Conservation (phyloP, 1,139 yeast species). For the Pneumocystis sp. region DNA sequence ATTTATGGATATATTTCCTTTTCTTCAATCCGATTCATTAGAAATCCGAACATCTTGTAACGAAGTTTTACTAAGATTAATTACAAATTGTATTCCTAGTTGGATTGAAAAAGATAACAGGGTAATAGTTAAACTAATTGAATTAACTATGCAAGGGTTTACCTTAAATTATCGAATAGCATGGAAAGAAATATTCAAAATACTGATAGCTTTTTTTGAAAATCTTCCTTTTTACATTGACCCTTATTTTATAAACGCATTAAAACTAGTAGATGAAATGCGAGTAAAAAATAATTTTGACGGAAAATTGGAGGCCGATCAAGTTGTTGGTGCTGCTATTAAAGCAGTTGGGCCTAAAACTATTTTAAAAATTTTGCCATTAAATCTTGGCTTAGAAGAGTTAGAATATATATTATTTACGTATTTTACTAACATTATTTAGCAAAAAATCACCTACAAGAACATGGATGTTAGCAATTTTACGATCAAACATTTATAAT, state of each 20-base stretch:
- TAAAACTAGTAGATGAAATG: slow-evolving; percentile 72
- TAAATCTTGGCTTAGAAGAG: slow-evolving; percentile 46
- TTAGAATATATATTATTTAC: slow-evolving; percentile 14
- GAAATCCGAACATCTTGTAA: slow-evolving; percentile 67
- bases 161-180: slow-evolving; percentile 65
- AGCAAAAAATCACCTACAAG: slow-evolving; percentile 43
- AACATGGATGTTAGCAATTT: slow-evolving; percentile 89
- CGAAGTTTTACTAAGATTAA: slow-evolving; percentile 69
- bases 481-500: slow-evolving; percentile 69
- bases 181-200: slow-evolving; percentile 58
- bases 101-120: slow-evolving; percentile 26
- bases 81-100: slow-evolving; percentile 52
- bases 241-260: slow-evolving; percentile 53
- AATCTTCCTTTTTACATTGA: slow-evolving; percentile 53
- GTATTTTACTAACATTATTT: neutral
- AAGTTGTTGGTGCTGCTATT: slow-evolving; percentile 63
- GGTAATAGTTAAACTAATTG: slow-evolving; percentile 38
- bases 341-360: slow-evolving; percentile 73
- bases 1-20: slow-evolving; percentile 42
- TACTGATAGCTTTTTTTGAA: slow-evolving; percentile 47
- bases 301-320: slow-evolving; percentile 63
- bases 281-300: slow-evolving; percentile 42
- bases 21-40: slow-evolving; percentile 49
- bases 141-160: slow-evolving; percentile 39
- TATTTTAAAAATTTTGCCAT: slow-evolving; percentile 59